Base-by-base conservation (phyloP, 1,284 basidiomycete species). In the Leccinum fallax region DNA sequence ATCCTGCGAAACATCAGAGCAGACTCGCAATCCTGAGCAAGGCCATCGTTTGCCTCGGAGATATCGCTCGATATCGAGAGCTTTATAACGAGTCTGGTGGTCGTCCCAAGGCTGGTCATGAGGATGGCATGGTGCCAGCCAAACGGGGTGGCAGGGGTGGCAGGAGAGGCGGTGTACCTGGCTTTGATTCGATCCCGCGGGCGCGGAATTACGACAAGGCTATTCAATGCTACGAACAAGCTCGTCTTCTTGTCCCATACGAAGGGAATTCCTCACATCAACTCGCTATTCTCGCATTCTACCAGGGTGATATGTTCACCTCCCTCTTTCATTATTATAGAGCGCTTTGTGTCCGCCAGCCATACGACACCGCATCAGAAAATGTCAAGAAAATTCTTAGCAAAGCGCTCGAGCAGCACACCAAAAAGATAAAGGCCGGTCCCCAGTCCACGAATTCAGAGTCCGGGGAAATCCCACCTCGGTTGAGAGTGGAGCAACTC, bases 251-350 rank as follows among this genome's bases (percentile, higher is more conserved):
- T 7, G 79, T 90, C n/a, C 95, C 95, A 0, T 83, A 90, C 61
- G 84, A 86, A 60, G 93, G 94, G 10, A 95, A 97, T 70, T 88
- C 97, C 1, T 97, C 91, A 48, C 97, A 98, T 73, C 96, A 98
- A 77, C 86, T 99, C 30, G 97, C 96, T 1, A 95, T 98, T 55
- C 84, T 99, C 30, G 87, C 94, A 2, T 88, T 89, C 24, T 96
- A 96, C 75, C 82, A 90, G 68, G 83, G 84, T 65, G 94, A 98
- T 75, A 82, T 84, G n/a, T 94, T 97, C 67, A 79, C 81, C 30
- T 89, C 93, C 32, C 80, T 93, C 15, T 86, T 93, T 66, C 89
- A 96, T 74, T 97, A 98, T 77, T 96, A 96, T 71, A 89, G 95
- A 43, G 94, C 97, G 0, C 79, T 98, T 6, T 97, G 94, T 69